These are phyloP conservation scores for Starmerella roubikii DNA, from an alignment of 805 yeast species.

Conservation along the genomic window DNA sequence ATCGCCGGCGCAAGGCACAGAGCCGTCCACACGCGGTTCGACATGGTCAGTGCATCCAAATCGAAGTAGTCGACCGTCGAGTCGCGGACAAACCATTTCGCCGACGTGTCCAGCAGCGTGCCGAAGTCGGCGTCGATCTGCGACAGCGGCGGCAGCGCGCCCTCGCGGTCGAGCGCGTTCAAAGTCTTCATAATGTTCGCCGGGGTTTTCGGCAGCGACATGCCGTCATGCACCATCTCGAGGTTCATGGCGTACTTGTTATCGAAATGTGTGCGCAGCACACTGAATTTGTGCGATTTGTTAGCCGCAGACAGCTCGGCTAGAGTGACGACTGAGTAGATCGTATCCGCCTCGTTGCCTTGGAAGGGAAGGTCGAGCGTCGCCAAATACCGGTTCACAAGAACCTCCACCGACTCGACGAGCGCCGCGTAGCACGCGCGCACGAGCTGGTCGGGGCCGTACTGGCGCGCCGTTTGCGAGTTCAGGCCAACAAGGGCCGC, in stretches of 20 bases:
- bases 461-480: conserved; percentile 20
- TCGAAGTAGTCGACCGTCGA: conserved; percentile 15
- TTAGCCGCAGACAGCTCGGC: conserved; percentile 24
- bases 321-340: conserved; percentile 27
- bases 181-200: conserved; percentile 15
- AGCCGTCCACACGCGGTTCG: conserved; percentile 28
- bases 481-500: conserved; percentile 30
- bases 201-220: conserved; percentile 24
- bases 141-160: conserved; percentile 5
- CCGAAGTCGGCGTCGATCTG: conserved; percentile 16
- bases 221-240: conserved; percentile 29
- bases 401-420: conserved; percentile 24
- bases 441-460: conserved; percentile 25
- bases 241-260: conserved; percentile 26
- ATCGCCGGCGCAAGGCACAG: conserved; percentile 23
- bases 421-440: conserved; percentile 26
- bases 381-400: conserved; percentile 26
- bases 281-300: conserved; percentile 14
- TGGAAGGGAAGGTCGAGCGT: conserved; percentile 21
- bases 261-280: conserved; percentile 28
- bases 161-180: conserved; percentile 6
- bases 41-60: conserved; percentile 19
- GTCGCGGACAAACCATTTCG: conserved; percentile 20
- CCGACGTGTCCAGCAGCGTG: conserved; percentile 18
- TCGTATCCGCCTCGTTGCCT: conserved; percentile 16